phyloP scores from a whole-genome alignment of 2,329 filamentous ascomycete genomes.

The Claviceps humidiphila region DNA sequence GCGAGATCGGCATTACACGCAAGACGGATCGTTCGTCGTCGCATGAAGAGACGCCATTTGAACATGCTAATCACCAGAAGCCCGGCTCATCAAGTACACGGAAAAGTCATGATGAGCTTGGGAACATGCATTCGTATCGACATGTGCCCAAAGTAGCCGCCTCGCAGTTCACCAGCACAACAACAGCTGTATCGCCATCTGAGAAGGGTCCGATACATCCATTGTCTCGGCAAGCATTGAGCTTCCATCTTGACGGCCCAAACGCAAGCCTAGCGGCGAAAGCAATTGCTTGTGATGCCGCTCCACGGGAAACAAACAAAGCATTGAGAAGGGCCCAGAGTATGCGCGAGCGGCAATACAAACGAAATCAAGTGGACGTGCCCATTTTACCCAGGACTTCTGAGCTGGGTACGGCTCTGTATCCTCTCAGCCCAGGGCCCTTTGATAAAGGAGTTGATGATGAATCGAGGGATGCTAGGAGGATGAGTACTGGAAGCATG shows the following conservation, averaged over 20 bases:
- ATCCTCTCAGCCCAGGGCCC: slow-evolving; percentile 12
- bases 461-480: slow-evolving; percentile 12
- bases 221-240: slow-evolving; percentile 29
- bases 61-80: slow-evolving; percentile 2
- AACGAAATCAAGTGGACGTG: slow-evolving; percentile 29
- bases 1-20: not conserved
- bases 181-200: slow-evolving; percentile 29
- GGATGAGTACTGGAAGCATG: slow-evolving; percentile 26
- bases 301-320: slow-evolving; percentile 22
- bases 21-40: not conserved
- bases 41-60: not conserved
- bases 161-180: slow-evolving; percentile 39
- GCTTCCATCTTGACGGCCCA: slow-evolving; percentile 23
- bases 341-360: slow-evolving; percentile 23
- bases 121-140: slow-evolving; percentile 21
- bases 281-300: slow-evolving; percentile 15
- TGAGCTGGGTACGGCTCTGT: slow-evolving; percentile 16
- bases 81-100: slow-evolving; percentile 8
- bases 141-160: slow-evolving; percentile 43
- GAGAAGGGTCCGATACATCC: slow-evolving; percentile 27
- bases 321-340: slow-evolving; percentile 25
- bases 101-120: slow-evolving; percentile 6
- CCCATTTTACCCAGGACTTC: slow-evolving; percentile 23
- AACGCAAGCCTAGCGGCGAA: slow-evolving; percentile 9
- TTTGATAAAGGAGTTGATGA: slow-evolving; percentile 6